Percentiles rank a stretch among this genome's conserved stretches.
These are phyloP conservation scores for Fraxinus albicans DNA, from an alignment of 305 asterid genomes.

Conservation along the genomic window DNA sequence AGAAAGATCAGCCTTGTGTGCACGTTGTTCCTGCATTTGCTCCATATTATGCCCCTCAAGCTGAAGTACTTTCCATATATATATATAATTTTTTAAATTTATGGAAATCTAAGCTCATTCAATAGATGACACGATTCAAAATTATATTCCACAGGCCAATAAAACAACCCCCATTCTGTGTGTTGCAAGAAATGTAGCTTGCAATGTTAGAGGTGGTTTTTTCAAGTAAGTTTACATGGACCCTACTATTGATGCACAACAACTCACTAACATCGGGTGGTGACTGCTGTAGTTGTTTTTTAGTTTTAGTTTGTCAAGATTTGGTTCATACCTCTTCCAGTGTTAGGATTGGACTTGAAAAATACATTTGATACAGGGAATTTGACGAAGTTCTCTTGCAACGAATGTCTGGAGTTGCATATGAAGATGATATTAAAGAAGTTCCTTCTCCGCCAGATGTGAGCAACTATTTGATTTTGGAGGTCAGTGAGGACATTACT, in stretches of 20 bases:
- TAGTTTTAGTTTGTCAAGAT: slow-evolving; percentile 21
- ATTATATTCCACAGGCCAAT: slow-evolving; percentile 49
- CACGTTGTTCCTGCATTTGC: slow-evolving; percentile 98
- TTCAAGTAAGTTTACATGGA: slow-evolving; percentile 69
- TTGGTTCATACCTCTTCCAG: slow-evolving; percentile 11
- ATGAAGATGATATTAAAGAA: slow-evolving; percentile 66
- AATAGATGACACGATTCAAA: slow-evolving; percentile 24
- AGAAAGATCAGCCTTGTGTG: slow-evolving; percentile 92
- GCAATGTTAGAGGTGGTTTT: slow-evolving; percentile 94
- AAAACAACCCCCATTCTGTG: slow-evolving; percentile 82
- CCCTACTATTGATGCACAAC: background rate
- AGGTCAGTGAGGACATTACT: slow-evolving; percentile 46
- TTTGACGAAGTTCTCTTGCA: slow-evolving; percentile 85
- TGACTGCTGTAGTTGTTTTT: background rate
- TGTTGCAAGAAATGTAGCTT: slow-evolving; percentile 95
- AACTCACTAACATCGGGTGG: background rate
- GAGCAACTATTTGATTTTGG: slow-evolving; percentile 76
- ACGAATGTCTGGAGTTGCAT: slow-evolving; percentile 70
- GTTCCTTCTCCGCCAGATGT: slow-evolving; percentile 78
- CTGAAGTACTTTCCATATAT: slow-evolving; percentile 57
- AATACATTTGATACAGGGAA: slow-evolving; percentile 53
- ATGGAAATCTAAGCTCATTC: slow-evolving; percentile 14
- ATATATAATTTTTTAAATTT: background rate
- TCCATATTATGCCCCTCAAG: slow-evolving; percentile 96
- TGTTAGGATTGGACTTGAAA: slow-evolving; percentile 30